Evolutionary conservation across 352 stramenopile species (phyloP), one percentile per base, ranked within the genome.

Genomic region (Phytopythium montanum): DNA sequence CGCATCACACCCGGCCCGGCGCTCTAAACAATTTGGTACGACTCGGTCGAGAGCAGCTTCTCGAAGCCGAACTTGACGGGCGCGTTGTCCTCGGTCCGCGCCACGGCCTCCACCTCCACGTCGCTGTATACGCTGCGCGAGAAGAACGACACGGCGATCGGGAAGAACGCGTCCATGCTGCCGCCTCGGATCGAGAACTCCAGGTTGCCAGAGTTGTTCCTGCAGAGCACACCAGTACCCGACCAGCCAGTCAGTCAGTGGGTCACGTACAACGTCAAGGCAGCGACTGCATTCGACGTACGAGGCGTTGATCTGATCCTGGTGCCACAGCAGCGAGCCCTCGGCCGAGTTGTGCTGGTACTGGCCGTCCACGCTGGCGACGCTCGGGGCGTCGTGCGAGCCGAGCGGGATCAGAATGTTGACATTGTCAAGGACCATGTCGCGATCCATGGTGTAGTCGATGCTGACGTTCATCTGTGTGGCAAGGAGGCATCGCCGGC

Each of bases 391-490:
- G 56, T 95, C 79, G 44, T 73, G 63, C 39, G 81, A 78, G 31
- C 86, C 86, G 7, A 93, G 76, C 14, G 86, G 86, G 49, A 95
- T 86, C 18, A 90, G 55, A 28, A 95, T 87, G 69, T 92, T 92
- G 50, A 95, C 86, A 58, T 95, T 95, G 56, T 94, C 82, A n/a
- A 95, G 70, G 54, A 85, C 75, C 86, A 95, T 94, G 61, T 94
- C 81, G 54, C 84, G 79, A 46, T 92, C 76, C 77, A 95, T 88
- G 45, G 84, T 86, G 68, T 95, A 95, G 60, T 95, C 86, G 57
- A 95, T 81, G 60, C 79, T 94, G 28, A 95, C 86, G 56, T 91
- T 95, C 64, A 92, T 87, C 73, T 85, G 45, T 23, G 18, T 25
- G 3, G 2, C 5, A n/a, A n/a, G n/a, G n/a, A 54, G 33, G n/a